phyloP scores from a whole-genome alignment of 2,329 filamentous ascomycete genomes.

The Penicillium decumbens region DNA sequence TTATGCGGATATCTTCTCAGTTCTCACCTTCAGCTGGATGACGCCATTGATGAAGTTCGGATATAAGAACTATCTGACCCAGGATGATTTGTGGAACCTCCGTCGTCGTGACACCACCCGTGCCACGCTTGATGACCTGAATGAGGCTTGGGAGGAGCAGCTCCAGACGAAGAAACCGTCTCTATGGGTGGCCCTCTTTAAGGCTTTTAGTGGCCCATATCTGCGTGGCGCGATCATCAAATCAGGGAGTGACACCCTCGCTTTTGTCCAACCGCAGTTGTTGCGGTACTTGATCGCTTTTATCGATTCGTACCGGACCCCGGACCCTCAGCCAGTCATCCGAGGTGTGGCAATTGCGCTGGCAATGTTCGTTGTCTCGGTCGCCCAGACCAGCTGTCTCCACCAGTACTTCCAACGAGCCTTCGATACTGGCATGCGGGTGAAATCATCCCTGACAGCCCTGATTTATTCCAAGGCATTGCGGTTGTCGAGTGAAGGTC shows the following conservation, averaged over 20 bases:
- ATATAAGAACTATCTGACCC: slow-evolving; percentile 85
- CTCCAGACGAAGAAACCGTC: slow-evolving; percentile 70
- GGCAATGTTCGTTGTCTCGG: slow-evolving; percentile 84
- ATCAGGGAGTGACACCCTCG: slow-evolving; percentile 74
- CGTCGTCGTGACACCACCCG: slow-evolving; percentile 74
- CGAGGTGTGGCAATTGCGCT: slow-evolving; percentile 82
- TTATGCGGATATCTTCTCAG: slow-evolving; percentile 89
- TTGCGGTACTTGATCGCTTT: slow-evolving; percentile 78
- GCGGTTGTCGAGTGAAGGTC: slow-evolving; percentile 85
- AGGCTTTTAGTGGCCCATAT: slow-evolving; percentile 81
- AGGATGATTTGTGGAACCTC: slow-evolving; percentile 93
- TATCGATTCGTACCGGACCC: slow-evolving; percentile 67
- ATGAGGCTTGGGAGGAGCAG: slow-evolving; percentile 71
- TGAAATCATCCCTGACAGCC: slow-evolving; percentile 84
- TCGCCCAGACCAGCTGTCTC: slow-evolving; percentile 80
- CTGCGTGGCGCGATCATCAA: slow-evolving; percentile 79
- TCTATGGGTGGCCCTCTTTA: slow-evolving; percentile 80
- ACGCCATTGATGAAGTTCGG: slow-evolving; percentile 95
- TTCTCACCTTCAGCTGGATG: slow-evolving; percentile 97
- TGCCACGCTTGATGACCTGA: slow-evolving; percentile 65
- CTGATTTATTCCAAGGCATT: slow-evolving; percentile 91
- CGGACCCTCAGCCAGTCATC: slow-evolving; percentile 68
- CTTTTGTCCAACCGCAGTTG: slow-evolving; percentile 88
- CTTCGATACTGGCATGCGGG: slow-evolving; percentile 93
- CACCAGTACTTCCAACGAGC: slow-evolving; percentile 97